Conservation (phyloP, 2,329 filamentous ascomycete species). For the Phoma sp. region DNA sequence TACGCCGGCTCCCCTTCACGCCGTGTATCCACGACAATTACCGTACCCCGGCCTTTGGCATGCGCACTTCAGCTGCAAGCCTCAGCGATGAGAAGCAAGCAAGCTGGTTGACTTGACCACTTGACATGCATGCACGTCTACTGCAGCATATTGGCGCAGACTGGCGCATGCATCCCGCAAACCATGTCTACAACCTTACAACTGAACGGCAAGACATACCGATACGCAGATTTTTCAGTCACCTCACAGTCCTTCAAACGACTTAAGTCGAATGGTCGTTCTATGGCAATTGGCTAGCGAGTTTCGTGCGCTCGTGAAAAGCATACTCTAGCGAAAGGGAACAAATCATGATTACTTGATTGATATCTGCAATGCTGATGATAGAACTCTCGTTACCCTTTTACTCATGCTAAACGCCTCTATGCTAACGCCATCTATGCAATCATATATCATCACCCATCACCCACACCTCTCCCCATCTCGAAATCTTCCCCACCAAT, state of each 20-base stretch:
- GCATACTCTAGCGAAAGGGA: too few relatives aligned
- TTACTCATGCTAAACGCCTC: constrained; percentile 6
- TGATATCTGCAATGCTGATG: neutral
- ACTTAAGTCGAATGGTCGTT: too few relatives aligned
- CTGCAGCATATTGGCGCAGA: neutral
- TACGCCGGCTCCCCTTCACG: constrained; percentile 10
- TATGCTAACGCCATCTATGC: constrained; percentile 22
- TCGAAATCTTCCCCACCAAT: neutral
- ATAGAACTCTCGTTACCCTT: neutral
- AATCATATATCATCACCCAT: constrained; percentile 11
- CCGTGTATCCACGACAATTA: constrained; percentile 8
- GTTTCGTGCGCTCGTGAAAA: too few relatives aligned
- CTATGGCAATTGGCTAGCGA: too few relatives aligned
- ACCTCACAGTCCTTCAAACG: too few relatives aligned
- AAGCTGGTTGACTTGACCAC: constrained; percentile 7
- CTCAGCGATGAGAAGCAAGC: neutral
- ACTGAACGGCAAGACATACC: too few relatives aligned
- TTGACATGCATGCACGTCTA: neutral
- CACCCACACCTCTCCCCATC: neutral
- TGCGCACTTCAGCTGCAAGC: constrained; percentile 1
- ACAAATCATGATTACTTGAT: neutral
- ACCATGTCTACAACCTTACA: too few relatives aligned
- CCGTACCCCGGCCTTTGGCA: neutral
- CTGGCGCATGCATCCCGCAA: too few relatives aligned
- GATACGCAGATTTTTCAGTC: too few relatives aligned